Base-by-base conservation (phyloP, 2,329 filamentous ascomycete species). In the Microsporum audouinii region DNA sequence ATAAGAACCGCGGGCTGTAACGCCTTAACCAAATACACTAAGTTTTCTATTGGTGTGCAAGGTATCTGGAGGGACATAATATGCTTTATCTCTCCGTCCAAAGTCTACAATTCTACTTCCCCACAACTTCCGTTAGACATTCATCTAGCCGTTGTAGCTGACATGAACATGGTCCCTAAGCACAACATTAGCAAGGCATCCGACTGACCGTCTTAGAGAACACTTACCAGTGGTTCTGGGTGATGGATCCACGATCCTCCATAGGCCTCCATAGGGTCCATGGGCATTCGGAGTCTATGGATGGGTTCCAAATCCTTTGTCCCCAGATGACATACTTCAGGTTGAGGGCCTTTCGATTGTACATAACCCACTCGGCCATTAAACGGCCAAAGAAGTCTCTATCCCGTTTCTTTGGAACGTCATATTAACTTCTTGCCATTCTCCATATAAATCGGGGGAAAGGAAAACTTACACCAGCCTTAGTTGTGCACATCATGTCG, bases 241-340 rank as follows among this genome's bases (percentile, higher is more conserved):
- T 79, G 43, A 77, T 64, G 59, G 71, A 69, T 3, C 71, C 71
- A 2, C 75, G 67, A 64, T 78, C 73, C 4, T 78, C 73, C 75
- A 78, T 77, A 38, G 65, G 65, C 34, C 74, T 70, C 78, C 78
- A 80, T 38, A 65, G 68, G 23, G 67, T 67, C 77, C 77, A 80
- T 17, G 70, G 62, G 64, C 69, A 72, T 41, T 74, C 60, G n/a
- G 33, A 71, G 8, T 58, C 61, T 27, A 78, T 76, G 43, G 66
- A 63, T 3, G 72, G 67, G 57, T 70, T 73, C 78, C 77, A 80
- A 66, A 80, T 80, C 62, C 71, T 73, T 69, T 80, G 78, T 17
- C 77, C 78, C 77, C 77, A 80, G 64, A 79, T 80, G 56, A 80
- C 73, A 62, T 80, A 80, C 67, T 77, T 79, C 65, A 80, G 67